Evolutionary conservation across 2,329 filamentous ascomycete species (phyloP), one percentile per base, ranked within the genome.

Genomic region (Neonectria faginata): DNA sequence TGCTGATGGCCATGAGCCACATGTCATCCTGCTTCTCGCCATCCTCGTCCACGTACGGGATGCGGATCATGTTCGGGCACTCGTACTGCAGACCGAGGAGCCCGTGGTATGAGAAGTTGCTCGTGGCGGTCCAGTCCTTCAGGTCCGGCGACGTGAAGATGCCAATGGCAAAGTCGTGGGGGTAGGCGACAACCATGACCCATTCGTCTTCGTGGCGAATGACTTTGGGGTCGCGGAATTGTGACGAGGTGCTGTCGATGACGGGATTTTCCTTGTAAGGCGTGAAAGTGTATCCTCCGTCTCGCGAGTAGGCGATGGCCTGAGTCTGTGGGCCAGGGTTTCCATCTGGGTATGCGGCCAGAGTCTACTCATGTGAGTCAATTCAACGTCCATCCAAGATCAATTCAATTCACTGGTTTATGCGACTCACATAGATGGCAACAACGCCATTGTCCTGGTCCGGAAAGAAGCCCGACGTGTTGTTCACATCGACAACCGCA

Each of bases 161-260:
- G n/a, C 85, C 87, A 48, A 91, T 80, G 10, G 80, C 78, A 66
- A 86, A 88, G 41, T 88, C 87, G 6, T 70, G 66, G 0, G 76
- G 57, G 60, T 86, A 88, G 0, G 87, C 80, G 2, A 89, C 68
- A 0, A 84, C 81, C 82, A 88, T 86, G 42, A 88, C 84, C 88
- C 88, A 91, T 18, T 81, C 77, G 45, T 83, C 73, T 2, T 82
- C 77, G 66, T 89, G 85, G 80, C 87, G 86, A 48, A 89, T 80
- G 2, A 91, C 88, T 70, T 91, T 89, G 1, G 89, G 89, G 67
- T 91, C 89, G 25, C 89, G 85, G 78, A 91, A 91, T 66, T 89
- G 83, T 6, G 76, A 80, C 18, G 84, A 82, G 62, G 80, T 80
- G 72, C 84, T 84, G 66, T 81, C 75, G 47, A 91, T 84, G 16